Conservation (phyloP, 2,329 filamentous ascomycete genomes). For the Beauveria caledonica region DNA sequence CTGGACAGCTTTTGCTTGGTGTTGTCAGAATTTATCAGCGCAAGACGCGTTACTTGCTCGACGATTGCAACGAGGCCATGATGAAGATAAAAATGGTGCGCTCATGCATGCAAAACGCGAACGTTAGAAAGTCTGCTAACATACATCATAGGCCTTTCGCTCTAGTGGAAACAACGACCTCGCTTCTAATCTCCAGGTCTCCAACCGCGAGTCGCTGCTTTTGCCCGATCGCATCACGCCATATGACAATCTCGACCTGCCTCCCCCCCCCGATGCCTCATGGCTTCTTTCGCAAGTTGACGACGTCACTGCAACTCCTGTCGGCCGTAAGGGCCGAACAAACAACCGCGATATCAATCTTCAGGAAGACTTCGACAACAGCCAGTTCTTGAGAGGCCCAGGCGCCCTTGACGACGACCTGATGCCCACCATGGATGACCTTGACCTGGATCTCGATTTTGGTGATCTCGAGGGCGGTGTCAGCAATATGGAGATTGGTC, state of each 20-base stretch:
- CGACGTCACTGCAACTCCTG: slow-evolving; percentile 44
- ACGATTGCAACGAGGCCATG: slow-evolving; percentile 95
- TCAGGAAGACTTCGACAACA: slow-evolving; percentile 62
- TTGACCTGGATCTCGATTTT: slow-evolving; percentile 66
- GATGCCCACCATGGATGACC: slow-evolving; percentile 52
- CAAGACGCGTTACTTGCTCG: slow-evolving; percentile 90
- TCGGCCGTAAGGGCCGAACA: slow-evolving; percentile 48
- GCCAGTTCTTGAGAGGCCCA: slow-evolving; percentile 69
- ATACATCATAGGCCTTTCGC: slow-evolving; percentile 66
- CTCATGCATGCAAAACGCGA: background rate
- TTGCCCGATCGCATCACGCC: slow-evolving; percentile 90
- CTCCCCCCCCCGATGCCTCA: slow-evolving; percentile 82
- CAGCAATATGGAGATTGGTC: slow-evolving; percentile 71
- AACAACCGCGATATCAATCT: slow-evolving; percentile 60
- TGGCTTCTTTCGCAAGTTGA: slow-evolving; percentile 73
- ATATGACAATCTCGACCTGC: slow-evolving; percentile 66
- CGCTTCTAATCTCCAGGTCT: slow-evolving; percentile 70
- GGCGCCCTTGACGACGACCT: slow-evolving; percentile 51
- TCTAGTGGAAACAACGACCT: slow-evolving; percentile 92
- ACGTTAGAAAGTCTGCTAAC: slow-evolving; percentile 22
- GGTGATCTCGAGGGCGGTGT: slow-evolving; percentile 58
- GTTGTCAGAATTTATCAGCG: slow-evolving; percentile 96
- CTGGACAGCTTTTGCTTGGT: slow-evolving; percentile 86
- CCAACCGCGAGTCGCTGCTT: slow-evolving; percentile 78
- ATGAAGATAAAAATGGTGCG: slow-evolving; percentile 97